phyloP scores from a whole-genome alignment of 2,329 filamentous ascomycete species.

The Drechslera avenae region DNA sequence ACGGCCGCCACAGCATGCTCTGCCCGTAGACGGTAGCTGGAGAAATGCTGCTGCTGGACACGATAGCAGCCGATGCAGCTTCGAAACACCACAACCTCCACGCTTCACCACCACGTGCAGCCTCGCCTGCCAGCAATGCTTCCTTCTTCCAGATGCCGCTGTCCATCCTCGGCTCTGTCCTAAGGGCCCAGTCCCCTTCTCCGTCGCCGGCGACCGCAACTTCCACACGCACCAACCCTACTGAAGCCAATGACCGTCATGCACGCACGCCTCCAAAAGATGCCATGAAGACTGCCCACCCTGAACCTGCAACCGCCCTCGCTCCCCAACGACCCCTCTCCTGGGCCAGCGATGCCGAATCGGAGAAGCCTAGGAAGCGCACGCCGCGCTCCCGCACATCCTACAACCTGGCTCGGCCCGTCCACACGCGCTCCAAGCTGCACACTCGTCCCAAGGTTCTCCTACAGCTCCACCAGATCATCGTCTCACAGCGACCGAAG shows the following conservation, averaged over 20 bases:
- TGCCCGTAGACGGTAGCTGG: constrained; percentile 12
- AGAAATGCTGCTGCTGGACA: constrained; percentile 47
- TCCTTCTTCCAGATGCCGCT: constrained; percentile 43
- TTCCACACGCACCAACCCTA: constrained; percentile 4
- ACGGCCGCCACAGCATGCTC: constrained; percentile 27
- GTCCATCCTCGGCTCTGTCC: constrained; percentile 39
- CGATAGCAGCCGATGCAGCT: constrained; percentile 46
- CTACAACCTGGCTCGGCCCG: constrained; percentile 72
- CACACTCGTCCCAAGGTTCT: constrained; percentile 71
- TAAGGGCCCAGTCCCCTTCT: constrained; percentile 32
- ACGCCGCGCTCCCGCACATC: constrained; percentile 62
- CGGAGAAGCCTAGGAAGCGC: constrained; percentile 52
- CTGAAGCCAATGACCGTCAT: not conserved
- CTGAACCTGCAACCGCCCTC: constrained; percentile 22
- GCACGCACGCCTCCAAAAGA: constrained; percentile 7
- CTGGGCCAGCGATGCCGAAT: constrained; percentile 44
- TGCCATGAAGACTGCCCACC: constrained; percentile 11
- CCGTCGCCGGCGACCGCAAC: constrained; percentile 14
- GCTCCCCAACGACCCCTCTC: constrained; percentile 45
- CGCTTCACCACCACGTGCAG: constrained; percentile 28
- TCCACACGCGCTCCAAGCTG: constrained; percentile 62
- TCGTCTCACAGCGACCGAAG: constrained; percentile 63
- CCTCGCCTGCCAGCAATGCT: constrained; percentile 28
- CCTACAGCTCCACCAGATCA: constrained; percentile 73
- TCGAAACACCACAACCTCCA: constrained; percentile 45